These are phyloP conservation scores for Mariannaea elegans DNA, from an alignment of 2,329 filamentous ascomycete genomes.

Conservation along the genomic window DNA sequence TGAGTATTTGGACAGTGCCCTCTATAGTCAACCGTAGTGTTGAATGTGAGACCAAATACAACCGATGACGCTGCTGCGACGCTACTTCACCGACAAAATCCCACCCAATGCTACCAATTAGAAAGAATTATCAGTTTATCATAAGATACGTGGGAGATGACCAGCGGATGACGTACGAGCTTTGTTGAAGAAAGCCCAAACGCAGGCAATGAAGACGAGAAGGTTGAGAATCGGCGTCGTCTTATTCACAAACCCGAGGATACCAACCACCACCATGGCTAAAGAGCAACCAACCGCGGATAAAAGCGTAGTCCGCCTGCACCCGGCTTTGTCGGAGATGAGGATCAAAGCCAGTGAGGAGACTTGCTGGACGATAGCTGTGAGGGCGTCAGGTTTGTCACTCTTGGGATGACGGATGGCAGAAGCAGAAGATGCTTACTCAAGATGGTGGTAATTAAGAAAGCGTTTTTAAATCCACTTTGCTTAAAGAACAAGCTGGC, in stretches of 20 bases:
- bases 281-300: too few relatives aligned
- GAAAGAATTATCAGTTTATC: too few relatives aligned
- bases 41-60: conserved; percentile 24
- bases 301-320: too few relatives aligned
- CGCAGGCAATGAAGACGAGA: conserved; percentile 23
- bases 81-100: conserved; percentile 24
- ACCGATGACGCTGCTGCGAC: conserved; percentile 16
- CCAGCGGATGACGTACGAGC: conserved; percentile 7
- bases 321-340: too few relatives aligned
- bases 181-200: conserved; percentile 21
- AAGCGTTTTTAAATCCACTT: conserved; percentile 18
- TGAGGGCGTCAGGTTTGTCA: too few relatives aligned
- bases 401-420: too few relatives aligned
- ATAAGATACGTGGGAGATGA: too few relatives aligned
- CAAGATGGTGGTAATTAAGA: conserved; percentile 23
- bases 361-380: conserved; percentile 22
- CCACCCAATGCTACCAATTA: too few relatives aligned
- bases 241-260: conserved; percentile 3
- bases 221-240: conserved; percentile 18
- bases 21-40: conserved; percentile 24
- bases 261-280: conserved; percentile 20
- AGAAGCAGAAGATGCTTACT: neutral
- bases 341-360: too few relatives aligned
- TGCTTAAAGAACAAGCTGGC: conserved; percentile 22
- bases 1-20: too few relatives aligned